Evolutionary conservation across 495 filamentous ascomycete species (phyloP).

Genomic region (Xylaria longipes): DNA sequence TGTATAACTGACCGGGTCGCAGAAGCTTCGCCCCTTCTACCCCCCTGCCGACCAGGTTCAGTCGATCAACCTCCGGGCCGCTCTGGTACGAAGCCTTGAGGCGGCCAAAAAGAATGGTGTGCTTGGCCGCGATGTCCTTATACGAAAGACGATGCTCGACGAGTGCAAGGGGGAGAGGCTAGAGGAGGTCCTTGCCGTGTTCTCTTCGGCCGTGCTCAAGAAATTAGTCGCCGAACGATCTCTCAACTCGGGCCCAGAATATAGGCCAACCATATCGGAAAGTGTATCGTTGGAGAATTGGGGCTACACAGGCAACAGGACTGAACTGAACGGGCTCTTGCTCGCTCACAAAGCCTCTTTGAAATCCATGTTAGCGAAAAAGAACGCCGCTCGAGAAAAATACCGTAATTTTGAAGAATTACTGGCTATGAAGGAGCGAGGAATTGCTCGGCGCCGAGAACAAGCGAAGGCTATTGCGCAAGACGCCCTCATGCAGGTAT

Average conservation of each 20-base stretch:
- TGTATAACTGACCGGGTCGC: constrained; percentile 26
- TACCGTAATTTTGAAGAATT: constrained; percentile 65
- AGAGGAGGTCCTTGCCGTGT: constrained; percentile 77
- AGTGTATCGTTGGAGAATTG: constrained; percentile 66
- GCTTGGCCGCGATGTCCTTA: constrained; percentile 73
- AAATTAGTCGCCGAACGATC: constrained; percentile 62
- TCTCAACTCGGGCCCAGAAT: constrained; percentile 40
- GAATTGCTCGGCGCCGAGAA: constrained; percentile 50
- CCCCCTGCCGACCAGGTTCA: constrained; percentile 86
- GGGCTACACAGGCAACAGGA: constrained; percentile 65
- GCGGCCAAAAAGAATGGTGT: constrained; percentile 86
- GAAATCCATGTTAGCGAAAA: constrained; percentile 55
- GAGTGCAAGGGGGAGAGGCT: constrained; percentile 86
- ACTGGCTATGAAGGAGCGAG: constrained; percentile 57
- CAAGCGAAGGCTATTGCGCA: constrained; percentile 40
- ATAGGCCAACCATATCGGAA: constrained; percentile 57
- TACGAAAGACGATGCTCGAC: constrained; percentile 90
- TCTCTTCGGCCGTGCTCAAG: constrained; percentile 80
- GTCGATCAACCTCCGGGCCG: constrained; percentile 85
- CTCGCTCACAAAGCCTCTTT: constrained; percentile 76
- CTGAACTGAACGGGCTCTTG: constrained; percentile 67
- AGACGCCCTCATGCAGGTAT: constrained; percentile 35
- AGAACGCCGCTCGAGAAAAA: constrained; percentile 57
- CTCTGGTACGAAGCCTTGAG: constrained; percentile 77
- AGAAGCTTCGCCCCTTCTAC: constrained; percentile 91